Evolutionary conservation across 2,329 filamentous ascomycete genomes (phyloP), one percentile per base, ranked within the genome.

Genomic region (Ophiognomonia clavigignenti-juglandacearum): DNA sequence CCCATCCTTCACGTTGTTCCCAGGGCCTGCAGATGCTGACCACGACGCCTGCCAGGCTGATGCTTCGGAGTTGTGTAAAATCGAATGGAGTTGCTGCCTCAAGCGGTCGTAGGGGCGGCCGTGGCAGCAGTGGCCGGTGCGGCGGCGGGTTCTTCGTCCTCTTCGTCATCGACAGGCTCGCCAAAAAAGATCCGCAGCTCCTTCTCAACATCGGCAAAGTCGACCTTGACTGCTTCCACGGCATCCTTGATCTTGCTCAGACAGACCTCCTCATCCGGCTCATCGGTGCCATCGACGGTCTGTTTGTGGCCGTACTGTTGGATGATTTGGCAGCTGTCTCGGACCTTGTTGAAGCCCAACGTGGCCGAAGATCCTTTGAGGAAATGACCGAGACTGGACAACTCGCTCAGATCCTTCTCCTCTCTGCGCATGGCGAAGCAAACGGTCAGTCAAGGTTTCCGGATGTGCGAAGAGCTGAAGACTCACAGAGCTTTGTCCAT

Each of bases 291-390:
- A 36, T 86, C 84, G 51, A 88, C 80, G 57, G 92, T 90, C 68
- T 91, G 88, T 59, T 79, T 75, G 60, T 86, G 86, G 56, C 92
- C 92, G 64, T 84, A 95, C 61, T 95, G 86, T 68, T 98, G 92
- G 60, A 98, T 96, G 74, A 95, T 90, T 70, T 97, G 91, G 71
- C 93, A 98, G 53, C 82, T 85, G 61, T 96, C 90, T 65, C 89
- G 88, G 59, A 98, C 86, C 66, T 95, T 95, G 59, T 80, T 85
- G 46, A 97, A 79, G 38, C 93, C 93, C 45, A 98, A 78, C 4
- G 93, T 96, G 32, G 93, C 92, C 8, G 92, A 96, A 6, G 92
- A 97, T 51, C 93, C 93, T 71, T 98, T 98, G 57, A 98, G 77
- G 71, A 96, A 98, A 70, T 98, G 93, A 35, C 93, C 93, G 26